Conservation (phyloP, 1,284 basidiomycete species). For the Cutaneotrichosporon dermatis region DNA sequence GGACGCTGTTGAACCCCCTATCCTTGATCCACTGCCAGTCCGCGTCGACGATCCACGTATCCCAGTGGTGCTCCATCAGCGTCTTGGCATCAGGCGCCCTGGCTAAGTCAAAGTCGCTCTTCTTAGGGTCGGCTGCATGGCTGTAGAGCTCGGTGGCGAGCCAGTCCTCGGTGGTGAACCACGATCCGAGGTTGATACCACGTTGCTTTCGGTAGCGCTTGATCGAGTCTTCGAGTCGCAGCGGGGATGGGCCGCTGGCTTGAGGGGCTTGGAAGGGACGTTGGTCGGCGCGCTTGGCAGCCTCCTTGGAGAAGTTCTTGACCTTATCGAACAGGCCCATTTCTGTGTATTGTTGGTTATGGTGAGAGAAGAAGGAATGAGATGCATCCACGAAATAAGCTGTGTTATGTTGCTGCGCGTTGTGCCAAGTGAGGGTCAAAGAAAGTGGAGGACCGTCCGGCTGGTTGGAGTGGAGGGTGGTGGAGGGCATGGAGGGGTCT, state of each 20-base stretch:
- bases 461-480: no score
- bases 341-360: no score
- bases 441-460: no score
- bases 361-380: background rate
- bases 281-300: background rate
- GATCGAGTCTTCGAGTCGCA: conserved; percentile 23
- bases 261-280: conserved; percentile 11
- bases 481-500: no score
- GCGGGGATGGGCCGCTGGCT: conserved; percentile 1
- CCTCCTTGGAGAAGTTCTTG: conserved; percentile 24
- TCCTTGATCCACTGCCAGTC: conserved; percentile 71
- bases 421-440: no score
- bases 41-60: conserved; percentile 64
- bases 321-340: conserved; percentile 48
- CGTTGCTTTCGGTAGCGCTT: conserved; percentile 70
- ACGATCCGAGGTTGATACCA: conserved; percentile 73
- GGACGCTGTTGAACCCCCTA: conserved; percentile 74
- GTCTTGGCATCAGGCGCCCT: conserved; percentile 53
- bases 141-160: conserved; percentile 58
- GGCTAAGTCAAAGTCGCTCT: conserved; percentile 71
- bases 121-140: conserved; percentile 8
- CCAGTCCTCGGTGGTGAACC: conserved; percentile 72
- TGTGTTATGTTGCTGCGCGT: no score
- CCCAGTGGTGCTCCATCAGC: conserved; percentile 74
- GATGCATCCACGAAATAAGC: no score